Percentiles rank a stretch among this genome's conserved stretches.
Evolutionary conservation across 352 stramenopile genomes (phyloP).

Genomic region (Phytophthora kernoviae): DNA sequence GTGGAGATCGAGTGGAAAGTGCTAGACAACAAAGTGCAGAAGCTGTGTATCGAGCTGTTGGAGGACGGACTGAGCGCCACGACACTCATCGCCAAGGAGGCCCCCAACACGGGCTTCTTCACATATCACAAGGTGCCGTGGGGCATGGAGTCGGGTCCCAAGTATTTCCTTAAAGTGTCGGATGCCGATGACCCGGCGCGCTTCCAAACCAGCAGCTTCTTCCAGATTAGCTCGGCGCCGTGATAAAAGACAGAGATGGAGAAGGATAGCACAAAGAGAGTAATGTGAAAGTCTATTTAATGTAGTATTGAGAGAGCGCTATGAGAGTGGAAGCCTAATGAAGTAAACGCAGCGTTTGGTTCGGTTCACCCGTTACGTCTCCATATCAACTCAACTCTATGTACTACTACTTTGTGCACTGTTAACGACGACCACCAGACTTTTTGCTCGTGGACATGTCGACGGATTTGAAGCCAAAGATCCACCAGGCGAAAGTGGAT

Average conservation of each 20-base stretch:
- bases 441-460: constrained; percentile 2
- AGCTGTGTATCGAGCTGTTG: constrained; percentile 72
- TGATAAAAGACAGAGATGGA: constrained; percentile 13
- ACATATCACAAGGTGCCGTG: constrained; percentile 80
- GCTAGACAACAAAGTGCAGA: constrained; percentile 50
- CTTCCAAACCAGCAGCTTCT: constrained; percentile 68
- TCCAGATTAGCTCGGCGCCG: constrained; percentile 67
- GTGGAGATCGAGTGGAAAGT: constrained; percentile 80
- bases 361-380: neutral
- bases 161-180: constrained; percentile 81
- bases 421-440: neutral
- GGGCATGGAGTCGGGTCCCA: constrained; percentile 77
- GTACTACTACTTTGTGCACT: no score
- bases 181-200: constrained; percentile 40
- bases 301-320: constrained; percentile 5
- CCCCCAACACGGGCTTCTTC: constrained; percentile 76
- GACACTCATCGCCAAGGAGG: constrained; percentile 60
- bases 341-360: constrained; percentile 2
- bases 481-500: neutral
- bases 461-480: constrained; percentile 4
- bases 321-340: constrained; percentile 2
- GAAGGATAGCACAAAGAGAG: constrained; percentile 22
- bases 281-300: constrained; percentile 37
- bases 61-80: constrained; percentile 66
- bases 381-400: no score